Base-by-base conservation (phyloP, 1,284 basidiomycete genomes). In the Irpex lacteus region DNA sequence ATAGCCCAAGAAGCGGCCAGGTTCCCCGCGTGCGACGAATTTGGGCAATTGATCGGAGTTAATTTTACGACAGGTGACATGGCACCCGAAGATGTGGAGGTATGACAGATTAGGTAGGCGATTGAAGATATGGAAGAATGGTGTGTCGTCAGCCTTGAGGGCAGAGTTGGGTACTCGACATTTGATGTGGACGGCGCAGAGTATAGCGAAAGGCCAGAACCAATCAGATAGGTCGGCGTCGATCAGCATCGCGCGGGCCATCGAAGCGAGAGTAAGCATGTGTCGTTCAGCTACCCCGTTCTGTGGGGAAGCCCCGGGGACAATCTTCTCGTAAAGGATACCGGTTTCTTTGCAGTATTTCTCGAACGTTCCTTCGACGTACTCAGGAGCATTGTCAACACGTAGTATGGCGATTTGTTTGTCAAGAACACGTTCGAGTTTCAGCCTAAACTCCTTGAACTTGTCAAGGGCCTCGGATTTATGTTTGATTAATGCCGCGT, bases 271-370 rank as follows among this genome's bases (percentile, higher is more conserved):
- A 1, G 64, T 73, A 15, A 67, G 63, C 56, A 73, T 71, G 0
- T 68, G 54, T 1, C 66, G 49, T 65, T 73, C 71, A 4, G 67
- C 60, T 1, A 68, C 54, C 0, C 68, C 68, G 52, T 72, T 72
- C 40, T 72, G 71, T 52, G 70, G 67, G 1, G 71, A 71, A 0
- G 71, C 67, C 36, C 72, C 62, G n/a, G 69, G 71, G 0, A 63
- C 58, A 1, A 70, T 63, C 13, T 60, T 59, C 52, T 69, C 60
- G 57, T 61, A 65, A 11, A 56, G 38, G 32, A 68, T 68, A 18
- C 67, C 65, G 40, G 58, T 40, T 3, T 59, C 6, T 5, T 60
- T 60, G 62, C 64, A 67, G 56, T 66, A 68, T 2, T 13, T 6
- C 15, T 53, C 60, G 62, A 68, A 69, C 7, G 53, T 59, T 13